Evolutionary conservation across 2,329 filamentous ascomycete species (phyloP).

Genomic region (Eutypa lata): DNA sequence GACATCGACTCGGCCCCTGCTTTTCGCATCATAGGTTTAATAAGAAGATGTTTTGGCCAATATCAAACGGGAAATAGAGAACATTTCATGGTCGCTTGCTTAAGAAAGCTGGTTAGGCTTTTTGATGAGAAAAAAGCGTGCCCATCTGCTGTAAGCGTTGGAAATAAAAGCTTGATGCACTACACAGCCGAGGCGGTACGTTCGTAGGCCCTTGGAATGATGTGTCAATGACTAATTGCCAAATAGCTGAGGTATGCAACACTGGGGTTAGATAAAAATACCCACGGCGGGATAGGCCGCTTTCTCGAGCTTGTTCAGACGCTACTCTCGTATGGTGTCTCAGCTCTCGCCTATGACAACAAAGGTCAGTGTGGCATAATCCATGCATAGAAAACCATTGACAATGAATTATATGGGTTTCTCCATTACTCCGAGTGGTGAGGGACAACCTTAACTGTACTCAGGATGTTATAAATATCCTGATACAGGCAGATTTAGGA

Average conservation of each 20-base stretch:
- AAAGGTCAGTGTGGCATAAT: not conserved
- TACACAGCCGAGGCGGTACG: not conserved
- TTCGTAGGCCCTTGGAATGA: not conserved
- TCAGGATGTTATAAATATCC: not conserved
- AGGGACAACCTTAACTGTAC: not conserved
- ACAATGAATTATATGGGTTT: not conserved
- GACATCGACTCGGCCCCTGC: not conserved
- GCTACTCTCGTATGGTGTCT: not conserved
- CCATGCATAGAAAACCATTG: not conserved
- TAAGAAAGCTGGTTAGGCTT: not conserved
- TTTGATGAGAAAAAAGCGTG: constrained; percentile 2
- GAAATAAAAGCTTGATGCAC: not conserved
- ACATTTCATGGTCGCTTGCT: not conserved
- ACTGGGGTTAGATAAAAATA: not conserved
- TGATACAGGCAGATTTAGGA: not conserved
- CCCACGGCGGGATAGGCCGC: not conserved
- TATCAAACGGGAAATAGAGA: not conserved
- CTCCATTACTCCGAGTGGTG: not conserved
- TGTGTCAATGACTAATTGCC: not conserved
- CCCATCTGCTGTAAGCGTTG: not conserved
- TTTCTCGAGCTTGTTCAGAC: not conserved
- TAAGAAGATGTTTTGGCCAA: not conserved
- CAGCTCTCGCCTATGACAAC: not conserved
- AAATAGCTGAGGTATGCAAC: not conserved
- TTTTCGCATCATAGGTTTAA: not conserved